Evolutionary conservation across 805 yeast species (phyloP).

Genomic region (Ogataea allantospora): DNA sequence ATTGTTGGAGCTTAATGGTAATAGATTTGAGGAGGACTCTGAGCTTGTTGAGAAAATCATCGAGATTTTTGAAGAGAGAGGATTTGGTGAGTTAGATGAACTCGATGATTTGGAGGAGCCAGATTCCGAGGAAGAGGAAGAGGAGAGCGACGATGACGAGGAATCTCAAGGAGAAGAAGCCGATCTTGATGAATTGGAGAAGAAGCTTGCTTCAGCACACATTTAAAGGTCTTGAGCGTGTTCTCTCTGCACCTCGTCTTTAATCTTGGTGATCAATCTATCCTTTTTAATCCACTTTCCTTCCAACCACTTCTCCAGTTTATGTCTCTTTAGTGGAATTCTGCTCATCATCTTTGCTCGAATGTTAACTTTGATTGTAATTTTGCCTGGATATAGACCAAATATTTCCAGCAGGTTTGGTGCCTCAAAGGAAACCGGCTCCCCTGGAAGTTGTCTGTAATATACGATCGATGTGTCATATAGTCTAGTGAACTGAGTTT

Average conservation of each 20-base stretch:
- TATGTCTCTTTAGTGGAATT: conserved; percentile 51
- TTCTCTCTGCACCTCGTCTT: conserved; percentile 23
- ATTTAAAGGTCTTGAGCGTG: conserved; percentile 16
- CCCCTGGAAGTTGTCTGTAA: conserved; percentile 19
- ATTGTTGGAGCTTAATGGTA: conserved; percentile 85
- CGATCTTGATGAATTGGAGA: conserved; percentile 47
- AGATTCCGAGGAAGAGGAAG: conserved; percentile 67
- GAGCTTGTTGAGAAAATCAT: conserved; percentile 60
- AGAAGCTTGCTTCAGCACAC: conserved; percentile 45
- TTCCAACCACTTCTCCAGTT: conserved; percentile 76
- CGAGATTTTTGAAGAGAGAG: conserved; percentile 66
- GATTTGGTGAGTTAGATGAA: conserved; percentile 84
- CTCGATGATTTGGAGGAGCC: conserved; percentile 91
- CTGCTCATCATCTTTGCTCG: conserved; percentile 45
- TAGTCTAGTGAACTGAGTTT: conserved; percentile 41
- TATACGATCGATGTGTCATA: conserved; percentile 59
- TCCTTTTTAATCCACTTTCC: conserved; percentile 72
- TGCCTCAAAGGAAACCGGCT: conserved; percentile 27
- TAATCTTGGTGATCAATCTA: conserved; percentile 40
- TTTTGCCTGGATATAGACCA: conserved; percentile 31
- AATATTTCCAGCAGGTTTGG: conserved; percentile 40
- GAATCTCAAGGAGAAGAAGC: conserved; percentile 43
- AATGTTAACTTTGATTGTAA: conserved; percentile 45
- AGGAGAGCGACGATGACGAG: conserved; percentile 53
- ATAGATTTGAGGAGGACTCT: conserved; percentile 86